Conservation (phyloP, 805 yeast genomes). For the Hanseniaspora jakobsenii region DNA sequence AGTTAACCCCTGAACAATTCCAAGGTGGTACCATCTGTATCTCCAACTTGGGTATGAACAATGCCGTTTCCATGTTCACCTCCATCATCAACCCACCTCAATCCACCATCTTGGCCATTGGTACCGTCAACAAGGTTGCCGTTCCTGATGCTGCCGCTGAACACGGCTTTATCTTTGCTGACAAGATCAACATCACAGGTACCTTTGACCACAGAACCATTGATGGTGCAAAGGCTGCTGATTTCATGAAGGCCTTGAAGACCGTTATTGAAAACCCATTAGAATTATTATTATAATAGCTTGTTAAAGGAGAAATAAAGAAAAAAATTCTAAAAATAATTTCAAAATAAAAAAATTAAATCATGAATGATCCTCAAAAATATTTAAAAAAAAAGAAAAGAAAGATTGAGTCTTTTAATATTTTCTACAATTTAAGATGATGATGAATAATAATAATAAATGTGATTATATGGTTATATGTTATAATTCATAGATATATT, state of each 20-base stretch:
- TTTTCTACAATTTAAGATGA: no score
- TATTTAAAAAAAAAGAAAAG: no score
- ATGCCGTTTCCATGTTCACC: slow-evolving; percentile 82
- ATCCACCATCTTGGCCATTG: slow-evolving; percentile 84
- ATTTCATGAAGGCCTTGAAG: slow-evolving; percentile 87
- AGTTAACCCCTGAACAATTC: slow-evolving; percentile 90
- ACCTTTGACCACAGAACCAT: slow-evolving; percentile 95
- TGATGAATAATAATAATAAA: no score
- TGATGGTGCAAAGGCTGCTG: slow-evolving; percentile 98
- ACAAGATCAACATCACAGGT: slow-evolving; percentile 83
- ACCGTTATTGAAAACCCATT: slow-evolving; percentile 88
- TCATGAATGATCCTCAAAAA: no score
- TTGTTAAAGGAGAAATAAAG: background rate
- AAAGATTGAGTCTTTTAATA: no score
- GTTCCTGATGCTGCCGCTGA: slow-evolving; percentile 85
- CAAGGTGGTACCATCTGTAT: slow-evolving; percentile 99
- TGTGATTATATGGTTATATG: no score
- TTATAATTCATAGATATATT: no score
- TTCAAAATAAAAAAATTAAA: no score
- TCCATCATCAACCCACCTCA: slow-evolving; percentile 98
- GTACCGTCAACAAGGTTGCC: slow-evolving; percentile 84
- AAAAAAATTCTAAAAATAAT: no score
- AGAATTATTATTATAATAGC: slow-evolving; percentile 63
- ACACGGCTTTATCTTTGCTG: slow-evolving; percentile 85
- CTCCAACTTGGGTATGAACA: slow-evolving; percentile 98